phyloP scores from a whole-genome alignment of 176 grass and related monocot genomes.

The Dendrocalamus sinicus region DNA sequence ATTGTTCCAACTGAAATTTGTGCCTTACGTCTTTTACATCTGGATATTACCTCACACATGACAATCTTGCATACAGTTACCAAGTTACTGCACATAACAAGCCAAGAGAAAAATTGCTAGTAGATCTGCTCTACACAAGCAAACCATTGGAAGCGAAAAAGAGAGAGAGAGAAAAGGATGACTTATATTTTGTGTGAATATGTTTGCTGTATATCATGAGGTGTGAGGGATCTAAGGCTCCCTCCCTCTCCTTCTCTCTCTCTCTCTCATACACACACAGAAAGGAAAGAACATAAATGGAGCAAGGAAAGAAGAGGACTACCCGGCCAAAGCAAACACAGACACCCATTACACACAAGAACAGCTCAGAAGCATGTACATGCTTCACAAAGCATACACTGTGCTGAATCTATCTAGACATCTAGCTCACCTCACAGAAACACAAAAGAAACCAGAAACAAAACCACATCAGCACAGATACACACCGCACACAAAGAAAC shows the following conservation, averaged over 20 bases:
- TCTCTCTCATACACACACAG: background rate
- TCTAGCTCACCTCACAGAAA: constrained; percentile 53
- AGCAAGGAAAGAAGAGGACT: constrained; percentile 60
- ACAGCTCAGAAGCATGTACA: constrained; percentile 41
- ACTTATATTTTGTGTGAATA: constrained; percentile 16
- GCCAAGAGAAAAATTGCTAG: constrained; percentile 13
- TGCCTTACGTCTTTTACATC: background rate
- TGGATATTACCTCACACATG: background rate
- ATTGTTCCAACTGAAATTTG: constrained; percentile 18
- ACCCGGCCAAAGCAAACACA: constrained; percentile 48
- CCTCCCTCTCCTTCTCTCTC: background rate
- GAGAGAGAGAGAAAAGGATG: background rate
- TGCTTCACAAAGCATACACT: constrained; percentile 59
- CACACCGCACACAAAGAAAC: constrained; percentile 42
- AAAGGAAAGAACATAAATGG: constrained; percentile 63
- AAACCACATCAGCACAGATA: constrained; percentile 5
- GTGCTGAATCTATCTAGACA: constrained; percentile 69
- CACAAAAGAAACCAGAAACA: constrained; percentile 52
- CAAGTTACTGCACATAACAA: constrained; percentile 33
- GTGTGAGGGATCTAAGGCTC: constrained; percentile 43
- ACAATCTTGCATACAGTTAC: constrained; percentile 29
- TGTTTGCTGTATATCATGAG: constrained; percentile 28
- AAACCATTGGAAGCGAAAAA: constrained; percentile 37
- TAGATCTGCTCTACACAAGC: constrained; percentile 47
- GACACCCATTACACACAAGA: constrained; percentile 44